Evolutionary conservation across 495 filamentous ascomycete genomes (phyloP).

Genomic region (Talaromyces thailandensis): DNA sequence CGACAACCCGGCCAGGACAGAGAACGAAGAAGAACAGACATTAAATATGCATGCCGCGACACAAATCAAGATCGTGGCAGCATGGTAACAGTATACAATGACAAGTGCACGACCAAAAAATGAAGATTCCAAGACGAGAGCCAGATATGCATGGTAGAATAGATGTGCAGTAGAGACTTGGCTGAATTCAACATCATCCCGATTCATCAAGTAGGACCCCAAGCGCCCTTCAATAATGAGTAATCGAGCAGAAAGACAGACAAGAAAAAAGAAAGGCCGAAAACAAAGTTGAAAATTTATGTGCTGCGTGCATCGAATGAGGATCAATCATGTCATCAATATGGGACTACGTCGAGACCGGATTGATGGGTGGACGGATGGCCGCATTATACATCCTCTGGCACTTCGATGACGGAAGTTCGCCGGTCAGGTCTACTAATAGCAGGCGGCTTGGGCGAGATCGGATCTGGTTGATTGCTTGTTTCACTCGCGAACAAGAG

Average conservation of each 20-base stretch:
- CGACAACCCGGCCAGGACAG: neutral
- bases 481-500: constrained; percentile 33
- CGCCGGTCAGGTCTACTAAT: constrained; percentile 13
- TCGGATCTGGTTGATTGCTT: constrained; percentile 24
- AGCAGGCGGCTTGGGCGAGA: constrained; percentile 11
- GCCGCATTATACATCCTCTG: constrained; percentile 8
- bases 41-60: neutral
- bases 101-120: constrained; percentile 8
- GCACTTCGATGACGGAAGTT: constrained; percentile 1
- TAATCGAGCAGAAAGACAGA: constrained; percentile 10
- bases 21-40: neutral
- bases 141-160: constrained; percentile 2
- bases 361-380: neutral
- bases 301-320: neutral
- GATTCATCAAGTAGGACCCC: neutral
- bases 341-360: neutral
- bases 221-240: constrained; percentile 10
- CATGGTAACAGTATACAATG: constrained; percentile 9
- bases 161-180: constrained; percentile 7
- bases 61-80: neutral
- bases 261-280: constrained; percentile 11
- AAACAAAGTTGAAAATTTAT: constrained; percentile 2
- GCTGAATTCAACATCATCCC: constrained; percentile 10
- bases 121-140: constrained; percentile 10
- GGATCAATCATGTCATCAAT: neutral